Percentiles rank a stretch among this genome's conserved stretches.
Evolutionary conservation across 305 asterid genomes (phyloP).

Genomic region (Nicotiana rustica): DNA sequence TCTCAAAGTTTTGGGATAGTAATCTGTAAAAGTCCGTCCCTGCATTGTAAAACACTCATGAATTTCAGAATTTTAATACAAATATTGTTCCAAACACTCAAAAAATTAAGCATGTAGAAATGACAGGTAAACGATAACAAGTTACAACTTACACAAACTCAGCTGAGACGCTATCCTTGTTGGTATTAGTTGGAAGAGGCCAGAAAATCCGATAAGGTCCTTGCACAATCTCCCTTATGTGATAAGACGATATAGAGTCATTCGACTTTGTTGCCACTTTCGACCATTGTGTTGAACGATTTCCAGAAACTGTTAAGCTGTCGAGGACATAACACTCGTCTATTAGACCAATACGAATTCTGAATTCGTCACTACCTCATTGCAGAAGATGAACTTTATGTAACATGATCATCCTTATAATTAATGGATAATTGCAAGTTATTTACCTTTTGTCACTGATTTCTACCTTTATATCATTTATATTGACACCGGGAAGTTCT

Average conservation of each 20-base stretch:
- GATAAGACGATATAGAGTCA: constrained; percentile 54
- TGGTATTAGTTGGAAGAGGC: constrained; percentile 73
- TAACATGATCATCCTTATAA: too few species aligned
- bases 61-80: neutral
- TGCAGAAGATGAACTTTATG: neutral
- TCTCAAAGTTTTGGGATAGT: constrained; percentile 61
- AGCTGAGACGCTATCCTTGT: constrained; percentile 66
- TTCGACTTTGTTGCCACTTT: constrained; percentile 40
- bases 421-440: neutral
- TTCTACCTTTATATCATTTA: constrained; percentile 64
- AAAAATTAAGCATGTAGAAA: constrained; percentile 17
- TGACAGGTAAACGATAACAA: neutral
- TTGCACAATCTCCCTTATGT: constrained; percentile 61
- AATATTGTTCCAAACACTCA: neutral
- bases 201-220: constrained; percentile 75
- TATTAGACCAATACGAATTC: constrained; percentile 6
- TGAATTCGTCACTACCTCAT: constrained; percentile 19
- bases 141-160: constrained; percentile 68
- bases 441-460: constrained; percentile 62
- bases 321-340: constrained; percentile 18
- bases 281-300: constrained; percentile 47
- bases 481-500: constrained; percentile 78
- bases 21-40: constrained; percentile 70
- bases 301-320: constrained; percentile 73
- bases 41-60: constrained; percentile 44